Base-by-base conservation (phyloP, 2,329 filamentous ascomycete species). In the Diaporthe eres region DNA sequence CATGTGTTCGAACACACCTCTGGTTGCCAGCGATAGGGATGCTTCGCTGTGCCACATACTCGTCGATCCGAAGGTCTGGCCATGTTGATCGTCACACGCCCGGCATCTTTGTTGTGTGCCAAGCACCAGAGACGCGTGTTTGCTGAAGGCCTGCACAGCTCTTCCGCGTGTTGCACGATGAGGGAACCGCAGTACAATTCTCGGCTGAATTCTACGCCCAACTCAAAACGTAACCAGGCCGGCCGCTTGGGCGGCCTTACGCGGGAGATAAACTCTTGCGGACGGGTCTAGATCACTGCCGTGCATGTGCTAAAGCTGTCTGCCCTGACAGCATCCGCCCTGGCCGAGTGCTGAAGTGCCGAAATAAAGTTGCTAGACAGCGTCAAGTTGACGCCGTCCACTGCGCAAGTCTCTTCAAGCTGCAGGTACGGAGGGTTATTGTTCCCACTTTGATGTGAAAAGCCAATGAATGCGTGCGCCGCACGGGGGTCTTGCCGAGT, bases 1-100 rank as follows among this genome's bases (percentile, higher is more conserved):
- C 44, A 19, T 3, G 3, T 13, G 3, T 7, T 25, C 22, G 5
- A 37, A 39, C 22, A 31, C 4, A n/a, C 6, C 13, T 53, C 9
- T 10, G 17, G 0, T 6, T 15, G 22, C 22, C n/a, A 15, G 12
- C 1, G 1, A 1, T 5, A 25, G n/a, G 0, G 17, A 3, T 5
- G 22, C 34, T 6, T 61, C n/a, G 34, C 34, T 10, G 19, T 13
- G 3, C 58, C 2, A 13, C 42, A 49, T 34, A 39, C n/a, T 42
- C 19, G 34, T 28, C 34, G 34, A 42, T 55, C 34, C 5, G 1
- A 42, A 3, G 31, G n/a, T 15, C 34, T 53, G 65, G 49, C 65
- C n/a, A 2, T 12, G 5, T 42, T n/a, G n/a, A 55, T 39, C n/a
- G 65, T 25, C 65, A 12, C 9, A 12, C 8, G 31, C 34, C 34